These are phyloP conservation scores for Aphanomyces stellatus DNA, from an alignment of 352 stramenopile species.

Conservation along the genomic window DNA sequence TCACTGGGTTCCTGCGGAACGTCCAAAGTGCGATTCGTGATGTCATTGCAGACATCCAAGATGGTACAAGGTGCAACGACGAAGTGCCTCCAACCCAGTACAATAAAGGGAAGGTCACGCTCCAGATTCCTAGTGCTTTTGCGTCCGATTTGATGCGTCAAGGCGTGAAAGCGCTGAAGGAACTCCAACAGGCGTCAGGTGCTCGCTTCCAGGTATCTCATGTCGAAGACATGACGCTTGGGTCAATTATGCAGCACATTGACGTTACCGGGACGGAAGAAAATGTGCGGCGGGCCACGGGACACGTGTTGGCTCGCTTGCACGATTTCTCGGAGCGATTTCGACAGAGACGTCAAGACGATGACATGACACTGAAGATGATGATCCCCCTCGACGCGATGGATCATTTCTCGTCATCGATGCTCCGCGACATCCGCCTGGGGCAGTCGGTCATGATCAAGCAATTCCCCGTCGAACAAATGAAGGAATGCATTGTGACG, in stretches of 20 bases:
- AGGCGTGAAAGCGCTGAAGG: not conserved
- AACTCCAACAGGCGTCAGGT: not conserved
- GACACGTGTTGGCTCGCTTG: not conserved
- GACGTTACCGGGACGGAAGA: not conserved
- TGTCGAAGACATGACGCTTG: constrained; percentile 12
- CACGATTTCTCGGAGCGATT: not conserved
- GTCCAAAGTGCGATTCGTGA: not conserved
- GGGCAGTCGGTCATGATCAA: not conserved
- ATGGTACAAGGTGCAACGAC: not conserved
- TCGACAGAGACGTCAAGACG: constrained; percentile 4
- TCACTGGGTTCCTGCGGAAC: not conserved
- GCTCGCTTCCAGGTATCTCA: not conserved
- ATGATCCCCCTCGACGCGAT: constrained; percentile 17
- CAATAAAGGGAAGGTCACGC: not conserved
- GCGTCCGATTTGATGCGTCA: not conserved
- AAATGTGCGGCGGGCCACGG: not conserved
- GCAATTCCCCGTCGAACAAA: not conserved
- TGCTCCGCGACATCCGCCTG: not conserved
- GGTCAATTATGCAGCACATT: not conserved
- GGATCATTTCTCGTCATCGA: not conserved
- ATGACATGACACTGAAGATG: constrained; percentile 35
- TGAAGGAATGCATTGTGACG: not conserved
- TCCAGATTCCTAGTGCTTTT: constrained; percentile 3
- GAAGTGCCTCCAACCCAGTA: not conserved
- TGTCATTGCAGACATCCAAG: not conserved